Base-by-base conservation (phyloP, 345 rosid species). In the Rhizophora apiculata region DNA sequence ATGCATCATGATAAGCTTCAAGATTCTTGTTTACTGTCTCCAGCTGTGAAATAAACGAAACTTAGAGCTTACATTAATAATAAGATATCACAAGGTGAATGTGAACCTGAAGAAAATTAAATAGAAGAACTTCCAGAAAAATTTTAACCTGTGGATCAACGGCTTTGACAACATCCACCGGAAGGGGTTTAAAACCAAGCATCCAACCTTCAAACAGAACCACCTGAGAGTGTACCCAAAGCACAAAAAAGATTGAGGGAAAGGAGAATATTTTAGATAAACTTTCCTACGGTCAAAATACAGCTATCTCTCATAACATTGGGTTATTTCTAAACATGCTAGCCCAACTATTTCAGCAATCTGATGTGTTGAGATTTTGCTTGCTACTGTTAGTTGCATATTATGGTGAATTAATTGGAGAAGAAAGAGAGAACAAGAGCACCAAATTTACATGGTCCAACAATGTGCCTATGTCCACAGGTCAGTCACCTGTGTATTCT, bases 181-280 rank as follows among this genome's bases (percentile, higher is more conserved):
- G 88, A 77, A 83, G 72, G 10, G 98, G 96, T 66, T 84, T 92
- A 76, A 96, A 96, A 57, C 99, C 98, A 59, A 89, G 98, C 98
- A 96, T 92, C 99, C 99, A 96, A 48, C 98, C 99, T 79, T 96
- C 99, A 55, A 85, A 96, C 54, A 96, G 82, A 72, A 92, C 76
- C 70, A 83, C 98, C 98, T 90, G 70, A 64, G 73, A 16, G 58
- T 74, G 68, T 68, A 78, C 9, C 60, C n/a, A 65, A 64, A 68
- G 54, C 53, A 57, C 18, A 66, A 0, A 75, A 32, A 19, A 68
- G 24, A 39, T 37, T 27, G 34, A 22, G 54, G 21, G 6, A 20
- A 54, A 30, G 30, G 36, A 55, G 16, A 7, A 46, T 54, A 22
- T 34, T 16, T 43, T 11, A 32, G n/a, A 66, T 32, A 24, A 26